phyloP scores from a whole-genome alignment of 2,329 filamentous ascomycete species.

The Aspergillus fumigatus region DNA sequence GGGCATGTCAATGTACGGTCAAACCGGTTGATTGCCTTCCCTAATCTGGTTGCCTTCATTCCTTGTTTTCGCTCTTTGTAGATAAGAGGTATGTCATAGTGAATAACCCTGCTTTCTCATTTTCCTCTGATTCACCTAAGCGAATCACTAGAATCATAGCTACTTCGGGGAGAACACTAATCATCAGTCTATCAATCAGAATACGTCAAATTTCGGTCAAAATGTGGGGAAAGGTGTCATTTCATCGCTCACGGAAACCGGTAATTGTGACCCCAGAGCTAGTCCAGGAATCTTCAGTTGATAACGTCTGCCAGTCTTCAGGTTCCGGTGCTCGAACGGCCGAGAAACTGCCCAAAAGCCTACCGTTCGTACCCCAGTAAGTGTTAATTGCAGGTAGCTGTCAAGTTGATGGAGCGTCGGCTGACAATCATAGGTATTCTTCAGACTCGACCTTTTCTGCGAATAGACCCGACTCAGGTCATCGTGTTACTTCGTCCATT shows the following conservation, averaged over 20 bases:
- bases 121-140: background rate
- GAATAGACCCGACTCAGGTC: slow-evolving; percentile 15
- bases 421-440: slow-evolving; percentile 12
- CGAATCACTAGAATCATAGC: background rate
- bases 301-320: slow-evolving; percentile 39
- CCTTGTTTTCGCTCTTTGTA: background rate
- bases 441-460: slow-evolving; percentile 9
- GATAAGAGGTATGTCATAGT: background rate
- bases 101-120: background rate
- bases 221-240: slow-evolving; percentile 54
- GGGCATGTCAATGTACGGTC: slow-evolving; percentile 15
- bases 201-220: slow-evolving; percentile 14
- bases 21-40: background rate
- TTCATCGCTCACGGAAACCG: slow-evolving; percentile 43
- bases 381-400: slow-evolving; percentile 11
- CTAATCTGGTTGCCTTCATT: background rate
- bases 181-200: background rate
- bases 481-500: slow-evolving; percentile 55
- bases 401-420: background rate
- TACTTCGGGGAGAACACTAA: background rate
- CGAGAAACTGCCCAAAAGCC: slow-evolving; percentile 25
- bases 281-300: slow-evolving; percentile 43
- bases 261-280: slow-evolving; percentile 44
- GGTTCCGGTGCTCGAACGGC: slow-evolving; percentile 24
- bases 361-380: slow-evolving; percentile 39